Conservation (phyloP, 495 filamentous ascomycete species). For the Tuber aestivum region DNA sequence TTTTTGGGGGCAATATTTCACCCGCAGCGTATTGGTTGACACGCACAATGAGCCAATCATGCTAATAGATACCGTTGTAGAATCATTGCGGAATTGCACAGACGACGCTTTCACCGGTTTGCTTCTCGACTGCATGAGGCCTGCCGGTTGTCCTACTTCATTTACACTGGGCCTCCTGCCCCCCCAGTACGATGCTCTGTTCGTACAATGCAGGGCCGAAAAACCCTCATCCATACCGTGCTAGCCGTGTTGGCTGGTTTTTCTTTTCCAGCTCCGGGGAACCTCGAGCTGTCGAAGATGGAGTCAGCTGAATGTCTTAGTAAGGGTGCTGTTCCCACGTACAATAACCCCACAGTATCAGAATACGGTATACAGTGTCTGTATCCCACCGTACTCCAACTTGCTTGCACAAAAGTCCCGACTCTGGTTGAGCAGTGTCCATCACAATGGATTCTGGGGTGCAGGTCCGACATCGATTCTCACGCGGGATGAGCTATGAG, state of each 20-base stretch:
- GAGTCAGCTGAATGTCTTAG: neutral
- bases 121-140: neutral
- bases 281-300: neutral
- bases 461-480: neutral
- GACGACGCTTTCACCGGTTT: neutral
- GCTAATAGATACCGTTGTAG: neutral
- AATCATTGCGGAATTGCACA: neutral
- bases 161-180: neutral
- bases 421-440: neutral
- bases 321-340: neutral
- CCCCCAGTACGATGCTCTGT: neutral
- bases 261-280: neutral
- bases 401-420: neutral
- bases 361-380: neutral
- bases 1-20: neutral
- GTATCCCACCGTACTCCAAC: neutral
- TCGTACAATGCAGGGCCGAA: neutral
- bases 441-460: neutral
- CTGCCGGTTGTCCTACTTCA: neutral
- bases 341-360: neutral
- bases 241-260: neutral
- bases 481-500: neutral
- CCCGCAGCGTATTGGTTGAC: neutral
- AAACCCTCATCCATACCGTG: neutral
- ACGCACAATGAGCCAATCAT: neutral